Evolutionary conservation across 345 rosid species (phyloP), one percentile per base, ranked within the genome.

Genomic region (Carallia brachiata): DNA sequence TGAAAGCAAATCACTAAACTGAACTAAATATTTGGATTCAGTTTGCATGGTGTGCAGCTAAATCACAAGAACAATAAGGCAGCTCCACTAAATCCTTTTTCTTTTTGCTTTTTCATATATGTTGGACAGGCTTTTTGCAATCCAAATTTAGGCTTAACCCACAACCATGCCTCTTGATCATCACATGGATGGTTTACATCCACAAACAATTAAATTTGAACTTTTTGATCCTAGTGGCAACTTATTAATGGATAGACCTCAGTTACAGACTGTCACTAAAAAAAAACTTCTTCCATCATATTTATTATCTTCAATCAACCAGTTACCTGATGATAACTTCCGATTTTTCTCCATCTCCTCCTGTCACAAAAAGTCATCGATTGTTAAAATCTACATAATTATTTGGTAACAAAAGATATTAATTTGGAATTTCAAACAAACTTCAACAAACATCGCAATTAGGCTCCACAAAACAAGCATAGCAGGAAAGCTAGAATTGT

Each of bases 281-380:
- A 17, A 58, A 4, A 8, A 1, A 19, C 15, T 23, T 23, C 57
- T 6, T 59, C 40, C 23, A 4, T 52, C 32, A 16, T 15, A 8
- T 53, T 39, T 1, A 9, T 6, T 27, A 28, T 28, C 4, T 34
- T 40, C 61, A 47, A 72, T 17, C 47, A 47, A 40, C 63, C 19
- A 39, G 52, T 68, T 85, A 93, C 97, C 91, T 74, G 90, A 81
- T 31, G 90, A 78, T 56, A 89, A 73, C 80, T 79, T 86, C 52
- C 93, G 90, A 75, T 92, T 92, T 74, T 44, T 95, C 84, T 90
- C 97, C 99, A 95, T 84, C 86, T 95, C 99, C 92, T 92, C 99
- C 99, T 95, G 87, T 72, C 74, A 78, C 44, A 81, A 76, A 64
- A 40, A 17, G 77, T 61, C 58, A 54, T 47, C 44, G 65, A 56